These are phyloP conservation scores for Dacryopinax spathularia DNA, from an alignment of 768 basidiomycete species.

Conservation along the genomic window DNA sequence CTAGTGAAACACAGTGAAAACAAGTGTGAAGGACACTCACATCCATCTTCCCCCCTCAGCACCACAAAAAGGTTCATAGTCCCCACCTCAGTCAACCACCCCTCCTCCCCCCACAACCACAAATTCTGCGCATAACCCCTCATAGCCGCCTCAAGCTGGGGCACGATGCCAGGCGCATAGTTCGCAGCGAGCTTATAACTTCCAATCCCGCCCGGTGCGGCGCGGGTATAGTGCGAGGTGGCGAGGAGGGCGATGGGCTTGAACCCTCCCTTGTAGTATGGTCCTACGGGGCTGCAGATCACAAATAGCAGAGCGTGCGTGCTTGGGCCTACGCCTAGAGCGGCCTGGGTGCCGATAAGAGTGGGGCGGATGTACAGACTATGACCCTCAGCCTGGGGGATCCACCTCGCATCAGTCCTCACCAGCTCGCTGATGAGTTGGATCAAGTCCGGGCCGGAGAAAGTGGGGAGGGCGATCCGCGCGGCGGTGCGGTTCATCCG, in stretches of 20 bases:
- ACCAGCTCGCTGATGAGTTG: constrained; percentile 79
- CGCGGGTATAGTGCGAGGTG: constrained; percentile 35
- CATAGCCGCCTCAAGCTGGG: constrained; percentile 61
- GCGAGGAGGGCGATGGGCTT: constrained; percentile 80
- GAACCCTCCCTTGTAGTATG: constrained; percentile 76
- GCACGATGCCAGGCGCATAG: constrained; percentile 77
- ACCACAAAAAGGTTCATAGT: constrained; percentile 89
- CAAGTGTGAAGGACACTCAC: too few species aligned
- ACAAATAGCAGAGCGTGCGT: constrained; percentile 52
- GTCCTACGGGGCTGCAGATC: constrained; percentile 51
- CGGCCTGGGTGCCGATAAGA: constrained; percentile 43
- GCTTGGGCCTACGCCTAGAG: constrained; percentile 35
- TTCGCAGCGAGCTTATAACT: constrained; percentile 78
- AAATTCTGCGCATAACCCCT: constrained; percentile 78
- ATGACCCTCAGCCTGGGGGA: constrained; percentile 74
- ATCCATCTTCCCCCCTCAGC: constrained; percentile 53
- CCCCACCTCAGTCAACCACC: constrained; percentile 48
- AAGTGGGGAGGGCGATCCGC: constrained; percentile 48
- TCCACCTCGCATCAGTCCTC: constrained; percentile 74
- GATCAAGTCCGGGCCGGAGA: constrained; percentile 58
- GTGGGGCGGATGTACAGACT: constrained; percentile 85
- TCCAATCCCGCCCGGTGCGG: constrained; percentile 51
- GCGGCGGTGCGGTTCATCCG: constrained; percentile 78
- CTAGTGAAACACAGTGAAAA: too few species aligned
- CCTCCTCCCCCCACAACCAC: constrained; percentile 64